A percentile compares a stretch with the other conserved stretches of the same genome.
Conservation (phyloP, 257 asterid species). For the Salvia miltiorrhiza region DNA sequence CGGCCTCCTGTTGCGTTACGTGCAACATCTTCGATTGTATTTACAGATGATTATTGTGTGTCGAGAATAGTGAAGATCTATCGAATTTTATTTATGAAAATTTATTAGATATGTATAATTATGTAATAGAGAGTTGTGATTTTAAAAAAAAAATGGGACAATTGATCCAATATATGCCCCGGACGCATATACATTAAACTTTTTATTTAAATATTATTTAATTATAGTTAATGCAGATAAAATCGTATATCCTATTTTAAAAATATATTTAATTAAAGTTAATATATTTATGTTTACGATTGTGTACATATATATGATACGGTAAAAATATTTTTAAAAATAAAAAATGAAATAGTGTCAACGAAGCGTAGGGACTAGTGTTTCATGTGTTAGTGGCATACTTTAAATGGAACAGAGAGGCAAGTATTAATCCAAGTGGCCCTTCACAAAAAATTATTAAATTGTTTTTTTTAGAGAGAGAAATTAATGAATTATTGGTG, state of each 20-base stretch:
- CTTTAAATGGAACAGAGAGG: background rate
- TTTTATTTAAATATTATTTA: background rate
- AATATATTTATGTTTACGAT: background rate
- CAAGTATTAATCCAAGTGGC: conserved; percentile 17
- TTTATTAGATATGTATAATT: no score
- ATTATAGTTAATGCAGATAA: background rate
- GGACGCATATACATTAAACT: background rate
- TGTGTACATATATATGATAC: background rate
- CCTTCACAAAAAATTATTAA: conserved; percentile 20
- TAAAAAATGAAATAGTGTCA: background rate
- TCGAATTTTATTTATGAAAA: no score
- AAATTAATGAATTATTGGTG: conserved; percentile 35
- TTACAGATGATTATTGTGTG: no score
- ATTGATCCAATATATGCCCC: background rate
- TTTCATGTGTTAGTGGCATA: background rate
- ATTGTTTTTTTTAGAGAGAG: conserved; percentile 13
- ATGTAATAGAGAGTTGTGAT: no score
- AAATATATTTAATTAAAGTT: no score
- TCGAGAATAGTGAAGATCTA: no score
- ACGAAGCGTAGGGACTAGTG: background rate
- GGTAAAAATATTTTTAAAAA: background rate
- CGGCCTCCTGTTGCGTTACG: no score
- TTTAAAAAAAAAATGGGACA: background rate
- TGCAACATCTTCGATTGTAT: no score
- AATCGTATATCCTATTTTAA: background rate